Evolutionary conservation across 208 protist genomes (phyloP).

Genomic region (Trypanosoma lewisi): DNA sequence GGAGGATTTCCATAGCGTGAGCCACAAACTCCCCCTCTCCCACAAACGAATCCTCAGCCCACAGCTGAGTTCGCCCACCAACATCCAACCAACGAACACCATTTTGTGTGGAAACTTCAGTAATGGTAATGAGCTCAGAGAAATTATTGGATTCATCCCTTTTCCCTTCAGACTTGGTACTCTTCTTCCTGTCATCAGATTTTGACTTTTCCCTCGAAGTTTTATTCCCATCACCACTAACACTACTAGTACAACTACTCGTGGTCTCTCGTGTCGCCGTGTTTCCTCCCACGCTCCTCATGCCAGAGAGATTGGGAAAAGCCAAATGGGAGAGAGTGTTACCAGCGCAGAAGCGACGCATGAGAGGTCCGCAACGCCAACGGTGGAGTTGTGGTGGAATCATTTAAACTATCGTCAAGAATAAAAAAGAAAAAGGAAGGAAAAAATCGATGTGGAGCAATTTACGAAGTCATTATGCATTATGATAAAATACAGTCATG

Average conservation of each 20-base stretch:
- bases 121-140: conserved; percentile 30
- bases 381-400: not conserved
- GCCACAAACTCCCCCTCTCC: conserved; percentile 41
- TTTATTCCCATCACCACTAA: not conserved
- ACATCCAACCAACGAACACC: conserved; percentile 60
- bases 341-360: not conserved
- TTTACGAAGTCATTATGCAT: too few relatives aligned
- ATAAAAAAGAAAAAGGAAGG: too few relatives aligned
- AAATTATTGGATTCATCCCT: not conserved
- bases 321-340: not conserved
- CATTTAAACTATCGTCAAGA: too few relatives aligned
- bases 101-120: conserved; percentile 37
- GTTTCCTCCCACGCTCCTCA: not conserved
- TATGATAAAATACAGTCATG: too few relatives aligned
- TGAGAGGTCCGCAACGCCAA: not conserved
- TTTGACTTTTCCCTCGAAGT: not conserved
- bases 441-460: too few relatives aligned
- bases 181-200: not conserved
- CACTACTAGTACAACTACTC: not conserved
- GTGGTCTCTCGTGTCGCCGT: not conserved
- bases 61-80: conserved; percentile 23
- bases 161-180: not conserved
- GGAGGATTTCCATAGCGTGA: conserved; percentile 34
- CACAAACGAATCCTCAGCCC: conserved; percentile 27
- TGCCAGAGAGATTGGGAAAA: not conserved